phyloP scores from a whole-genome alignment of 176 grass and related monocot genomes.

The Stipa capillata region DNA sequence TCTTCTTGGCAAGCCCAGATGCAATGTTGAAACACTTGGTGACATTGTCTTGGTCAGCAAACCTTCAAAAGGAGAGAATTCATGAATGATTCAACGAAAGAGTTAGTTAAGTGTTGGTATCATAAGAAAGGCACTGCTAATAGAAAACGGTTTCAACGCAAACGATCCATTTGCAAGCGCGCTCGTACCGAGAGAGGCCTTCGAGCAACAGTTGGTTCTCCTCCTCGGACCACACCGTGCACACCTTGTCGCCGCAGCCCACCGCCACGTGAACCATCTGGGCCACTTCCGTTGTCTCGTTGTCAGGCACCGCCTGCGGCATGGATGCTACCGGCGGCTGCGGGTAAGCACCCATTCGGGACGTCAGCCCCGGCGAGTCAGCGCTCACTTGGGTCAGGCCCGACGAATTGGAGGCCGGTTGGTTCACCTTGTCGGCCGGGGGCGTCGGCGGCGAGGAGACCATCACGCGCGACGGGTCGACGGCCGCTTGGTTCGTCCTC shows the following conservation, averaged over 20 bases:
- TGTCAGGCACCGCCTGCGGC: neutral
- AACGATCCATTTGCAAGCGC: neutral
- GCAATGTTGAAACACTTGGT: neutral
- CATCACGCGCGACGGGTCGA: neutral
- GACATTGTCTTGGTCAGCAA: neutral
- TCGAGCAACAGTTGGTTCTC: neutral
- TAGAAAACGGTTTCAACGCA: neutral
- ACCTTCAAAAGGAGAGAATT: neutral
- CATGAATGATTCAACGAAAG: neutral
- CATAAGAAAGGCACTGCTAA: neutral
- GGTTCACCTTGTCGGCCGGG: neutral
- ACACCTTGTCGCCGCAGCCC: neutral
- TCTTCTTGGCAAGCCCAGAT: neutral
- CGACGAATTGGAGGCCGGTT: neutral
- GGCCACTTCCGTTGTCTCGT: neutral
- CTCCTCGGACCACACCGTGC: conserved; percentile 1
- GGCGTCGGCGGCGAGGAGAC: neutral
- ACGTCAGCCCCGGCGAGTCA: neutral
- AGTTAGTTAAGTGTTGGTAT: neutral
- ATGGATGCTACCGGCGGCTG: neutral
- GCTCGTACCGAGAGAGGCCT: neutral
- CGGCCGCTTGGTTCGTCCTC: neutral
- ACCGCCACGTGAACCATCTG: neutral
- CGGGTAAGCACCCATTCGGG: neutral
- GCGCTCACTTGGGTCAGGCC: neutral